These are phyloP conservation scores for Tulasnella calospora DNA, from an alignment of 768 basidiomycete genomes.

Conservation along the genomic window DNA sequence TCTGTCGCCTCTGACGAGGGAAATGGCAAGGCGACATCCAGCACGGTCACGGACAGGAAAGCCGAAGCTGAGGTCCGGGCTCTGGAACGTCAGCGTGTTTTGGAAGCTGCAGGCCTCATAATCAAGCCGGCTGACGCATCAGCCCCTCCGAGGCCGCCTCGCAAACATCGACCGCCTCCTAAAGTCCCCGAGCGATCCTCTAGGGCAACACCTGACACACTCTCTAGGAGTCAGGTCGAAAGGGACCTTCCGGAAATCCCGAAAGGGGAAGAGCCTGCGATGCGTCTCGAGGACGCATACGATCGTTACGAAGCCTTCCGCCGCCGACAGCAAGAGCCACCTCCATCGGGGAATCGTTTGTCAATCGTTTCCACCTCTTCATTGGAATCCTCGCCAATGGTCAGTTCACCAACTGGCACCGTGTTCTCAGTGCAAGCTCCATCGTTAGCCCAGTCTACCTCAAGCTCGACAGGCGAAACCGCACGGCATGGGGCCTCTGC, in stretches of 20 bases:
- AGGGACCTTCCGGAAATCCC: constrained; percentile 53
- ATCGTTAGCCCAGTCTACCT: not conserved
- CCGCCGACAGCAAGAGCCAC: constrained; percentile 36
- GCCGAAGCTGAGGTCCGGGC: constrained; percentile 47
- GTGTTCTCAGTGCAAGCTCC: constrained; percentile 31
- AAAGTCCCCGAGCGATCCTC: constrained; percentile 43
- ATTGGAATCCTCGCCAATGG: not conserved
- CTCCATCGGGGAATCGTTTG: constrained; percentile 44
- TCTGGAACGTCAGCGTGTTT: constrained; percentile 69
- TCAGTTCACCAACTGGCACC: constrained; percentile 39
- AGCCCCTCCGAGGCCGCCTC: constrained; percentile 35
- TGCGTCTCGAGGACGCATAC: constrained; percentile 72
- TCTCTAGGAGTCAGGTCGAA: constrained; percentile 31
- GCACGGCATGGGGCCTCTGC: not conserved
- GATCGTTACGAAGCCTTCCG: constrained; percentile 84
- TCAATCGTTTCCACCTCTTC: constrained; percentile 39
- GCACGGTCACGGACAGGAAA: constrained; percentile 28
- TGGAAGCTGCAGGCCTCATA: constrained; percentile 85
- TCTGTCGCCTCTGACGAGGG: constrained; percentile 44
- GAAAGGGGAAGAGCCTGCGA: constrained; percentile 39
- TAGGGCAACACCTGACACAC: constrained; percentile 28
- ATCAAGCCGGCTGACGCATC: constrained; percentile 59
- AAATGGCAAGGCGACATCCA: constrained; percentile 29
- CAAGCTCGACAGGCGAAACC: not conserved
- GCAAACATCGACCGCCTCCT: constrained; percentile 41